Evolutionary conservation across 164 flowering plant species (phyloP), one percentile per base, ranked within the genome.

Genomic region (Macadamia integrifolia): DNA sequence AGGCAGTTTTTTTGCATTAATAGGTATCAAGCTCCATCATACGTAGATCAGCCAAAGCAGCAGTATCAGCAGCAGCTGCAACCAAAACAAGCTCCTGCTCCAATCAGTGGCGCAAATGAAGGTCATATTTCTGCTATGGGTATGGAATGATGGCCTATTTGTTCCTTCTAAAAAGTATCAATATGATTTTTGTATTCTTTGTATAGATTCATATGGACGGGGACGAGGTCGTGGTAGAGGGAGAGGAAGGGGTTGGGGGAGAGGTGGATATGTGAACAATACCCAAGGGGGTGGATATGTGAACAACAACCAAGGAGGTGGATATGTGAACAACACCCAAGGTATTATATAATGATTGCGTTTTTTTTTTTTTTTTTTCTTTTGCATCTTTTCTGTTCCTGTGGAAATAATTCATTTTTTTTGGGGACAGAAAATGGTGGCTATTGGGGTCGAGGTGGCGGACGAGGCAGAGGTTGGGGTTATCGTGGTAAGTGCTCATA

Each of bases 1-100:
- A 32, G n/a, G 42, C 29, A 40, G 28, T 48, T 1, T 35, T 23
- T 28, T 66, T 74, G 50, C 44, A 9, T 71, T 43, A 44, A 28
- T 49, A 92, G 98, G 79, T 93, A 87, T 71, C 96, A 88, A 82
- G 87, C 89, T 71, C 96, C 96, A 48, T 46, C 66, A 23, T 30
- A 56, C 66, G 71, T 18, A 7, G 91, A 82, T 60, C 86, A 80
- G 58, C 76, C 80, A 58, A 84, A 74, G 80, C 79, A 61, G 18
- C 84, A 79, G 18, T 61, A 73, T 55, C 85, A 82, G 46, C 75
- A 62, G 52, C 71, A 66, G 64, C 65, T 63, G 52, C 82, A 74
- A 72, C 82, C 80, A n/a, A 83, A 81, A 76, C 92, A 84, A 82
- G 73, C 78, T 44, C 83, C 82, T 66, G 69, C 18, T 35, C 56